These are phyloP conservation scores for Paratinospora sagittata DNA, from an alignment of 164 flowering plant genomes.

Conservation along the genomic window DNA sequence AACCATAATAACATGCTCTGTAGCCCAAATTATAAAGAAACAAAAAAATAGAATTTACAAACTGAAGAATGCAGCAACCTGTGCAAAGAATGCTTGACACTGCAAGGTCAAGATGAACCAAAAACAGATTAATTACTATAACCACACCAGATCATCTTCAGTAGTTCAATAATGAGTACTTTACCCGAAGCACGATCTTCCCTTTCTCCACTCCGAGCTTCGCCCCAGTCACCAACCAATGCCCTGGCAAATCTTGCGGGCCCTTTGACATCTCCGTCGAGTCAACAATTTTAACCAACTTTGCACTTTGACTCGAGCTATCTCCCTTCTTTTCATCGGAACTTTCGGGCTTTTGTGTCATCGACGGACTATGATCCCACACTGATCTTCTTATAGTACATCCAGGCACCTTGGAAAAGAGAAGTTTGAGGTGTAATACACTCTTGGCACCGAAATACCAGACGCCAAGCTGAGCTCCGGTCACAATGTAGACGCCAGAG, in stretches of 20 bases:
- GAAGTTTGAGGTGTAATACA: constrained; percentile 87
- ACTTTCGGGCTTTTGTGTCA: constrained; percentile 21
- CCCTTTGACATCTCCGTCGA: constrained; percentile 82
- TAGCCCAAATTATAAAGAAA: neutral
- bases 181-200: constrained; percentile 73
- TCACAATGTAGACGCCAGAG: constrained; percentile 90
- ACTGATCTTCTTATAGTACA: constrained; percentile 93
- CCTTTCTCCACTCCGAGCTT: constrained; percentile 96
- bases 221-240: constrained; percentile 98
- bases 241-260: constrained; percentile 94
- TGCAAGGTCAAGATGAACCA: constrained; percentile 15
- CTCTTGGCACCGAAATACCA: constrained; percentile 96
- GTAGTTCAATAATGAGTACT: constrained; percentile 85
- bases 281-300: constrained; percentile 74
- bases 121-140: neutral
- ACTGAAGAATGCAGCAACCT: constrained; percentile 33
- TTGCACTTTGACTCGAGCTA: constrained; percentile 41
- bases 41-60: constrained; percentile 36
- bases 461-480: constrained; percentile 95
- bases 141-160: constrained; percentile 27
- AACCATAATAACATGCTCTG: neutral
- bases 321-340: constrained; percentile 54
- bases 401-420: constrained; percentile 92
- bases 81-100: constrained; percentile 53
- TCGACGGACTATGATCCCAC: constrained; percentile 87